A percentile compares a stretch with the other conserved stretches of the same genome.
These are phyloP conservation scores for Tricharina praecox DNA, from an alignment of 495 filamentous ascomycete genomes.

Conservation along the genomic window DNA sequence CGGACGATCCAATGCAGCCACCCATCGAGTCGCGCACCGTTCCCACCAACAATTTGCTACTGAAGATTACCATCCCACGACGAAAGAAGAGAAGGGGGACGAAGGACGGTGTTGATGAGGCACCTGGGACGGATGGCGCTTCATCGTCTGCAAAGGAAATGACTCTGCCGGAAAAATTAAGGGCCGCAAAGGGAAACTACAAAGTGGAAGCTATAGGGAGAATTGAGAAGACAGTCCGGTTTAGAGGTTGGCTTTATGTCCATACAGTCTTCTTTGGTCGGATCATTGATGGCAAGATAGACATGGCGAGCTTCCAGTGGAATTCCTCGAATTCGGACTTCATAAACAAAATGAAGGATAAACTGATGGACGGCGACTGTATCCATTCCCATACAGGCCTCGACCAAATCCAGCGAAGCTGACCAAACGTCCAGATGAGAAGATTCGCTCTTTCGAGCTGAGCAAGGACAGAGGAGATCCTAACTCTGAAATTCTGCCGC, in stretches of 20 bases:
- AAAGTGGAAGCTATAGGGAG: slow-evolving; percentile 51
- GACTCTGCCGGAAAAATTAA: slow-evolving; percentile 45
- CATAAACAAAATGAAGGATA: slow-evolving; percentile 39
- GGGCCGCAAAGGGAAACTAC: slow-evolving; percentile 55
- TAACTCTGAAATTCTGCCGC: slow-evolving; percentile 58
- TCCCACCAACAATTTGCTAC: slow-evolving; percentile 58
- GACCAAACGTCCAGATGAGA: slow-evolving; percentile 34
- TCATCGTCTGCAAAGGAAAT: slow-evolving; percentile 6
- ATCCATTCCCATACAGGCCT: not conserved
- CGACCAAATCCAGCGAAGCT: not conserved
- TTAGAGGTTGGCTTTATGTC: slow-evolving; percentile 47
- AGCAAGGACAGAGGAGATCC: slow-evolving; percentile 42
- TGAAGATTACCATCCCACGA: slow-evolving; percentile 77
- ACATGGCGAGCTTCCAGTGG: slow-evolving; percentile 26
- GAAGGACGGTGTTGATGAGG: slow-evolving; percentile 27
- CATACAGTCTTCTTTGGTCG: too few relatives aligned
- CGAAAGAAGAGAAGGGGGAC: slow-evolving; percentile 67
- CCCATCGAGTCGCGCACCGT: slow-evolving; percentile 55
- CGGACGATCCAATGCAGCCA: slow-evolving; percentile 57
- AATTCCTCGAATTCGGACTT: slow-evolving; percentile 33
- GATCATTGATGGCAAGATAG: not conserved
- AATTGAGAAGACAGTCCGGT: slow-evolving; percentile 68
- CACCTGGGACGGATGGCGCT: not conserved
- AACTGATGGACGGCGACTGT: slow-evolving; percentile 41
- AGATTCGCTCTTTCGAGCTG: slow-evolving; percentile 59